Evolutionary conservation across 73 alveolate genomes (phyloP).

Genomic region (Paramecium biaurelia): DNA sequence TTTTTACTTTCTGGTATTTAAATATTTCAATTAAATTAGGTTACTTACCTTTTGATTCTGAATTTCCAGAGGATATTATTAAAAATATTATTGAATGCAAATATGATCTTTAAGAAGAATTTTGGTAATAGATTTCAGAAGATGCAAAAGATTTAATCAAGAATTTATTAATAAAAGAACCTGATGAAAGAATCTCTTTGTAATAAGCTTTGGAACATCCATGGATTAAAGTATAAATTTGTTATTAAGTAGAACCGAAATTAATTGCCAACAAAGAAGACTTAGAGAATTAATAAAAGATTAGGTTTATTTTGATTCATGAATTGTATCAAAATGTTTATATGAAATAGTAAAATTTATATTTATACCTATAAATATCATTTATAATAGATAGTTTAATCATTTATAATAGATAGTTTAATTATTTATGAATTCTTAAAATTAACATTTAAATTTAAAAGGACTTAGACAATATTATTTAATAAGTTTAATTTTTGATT

Average conservation of each 20-base stretch:
- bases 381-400: no score
- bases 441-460: no score
- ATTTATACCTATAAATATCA: not conserved
- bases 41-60: slow-evolving; percentile 42
- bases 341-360: not conserved
- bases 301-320: not conserved
- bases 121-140: slow-evolving; percentile 19
- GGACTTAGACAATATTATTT: not conserved
- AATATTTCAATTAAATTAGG: not conserved
- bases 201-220: slow-evolving; percentile 20
- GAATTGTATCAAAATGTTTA: not conserved
- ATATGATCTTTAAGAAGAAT: slow-evolving; percentile 27
- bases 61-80: slow-evolving; percentile 46
- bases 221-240: slow-evolving; percentile 11
- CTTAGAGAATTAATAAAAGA: not conserved
- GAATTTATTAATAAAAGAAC: not conserved
- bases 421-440: no score
- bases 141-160: slow-evolving; percentile 40
- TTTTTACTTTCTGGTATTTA: slow-evolving; percentile 37
- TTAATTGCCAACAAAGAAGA: not conserved
- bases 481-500: not conserved
- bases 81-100: slow-evolving; percentile 48
- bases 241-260: not conserved
- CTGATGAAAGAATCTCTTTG: not conserved
- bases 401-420: no score